Base-by-base conservation (phyloP, 148 eudicot species). In the Rheum nobile region DNA sequence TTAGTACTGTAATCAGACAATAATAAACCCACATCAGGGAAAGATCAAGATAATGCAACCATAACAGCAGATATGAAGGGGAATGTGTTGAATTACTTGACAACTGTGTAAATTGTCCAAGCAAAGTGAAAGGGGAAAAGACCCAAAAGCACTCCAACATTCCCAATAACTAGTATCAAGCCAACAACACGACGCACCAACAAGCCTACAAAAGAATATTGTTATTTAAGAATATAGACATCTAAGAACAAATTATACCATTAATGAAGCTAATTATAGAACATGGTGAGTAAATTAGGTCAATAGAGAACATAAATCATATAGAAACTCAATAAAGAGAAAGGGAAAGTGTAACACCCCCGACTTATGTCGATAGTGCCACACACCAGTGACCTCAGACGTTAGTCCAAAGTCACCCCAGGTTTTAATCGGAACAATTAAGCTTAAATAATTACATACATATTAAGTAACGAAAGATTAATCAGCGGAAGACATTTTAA, bases 131-230 rank as follows among this genome's bases (percentile, higher is more conserved):
- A 84, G 67, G 98, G 98, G 75, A 91, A 88, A 26, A 91, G 88
- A 43, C 82, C 86, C 72, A 91, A 82, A 80, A 91, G 90, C 71
- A 95, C 93, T 50, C 75, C 91, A 80, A 86, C 83, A 83, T 90
- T 91, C 72, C 98, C 97, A 47, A 87, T 67, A 31, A 95, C 90
- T 76, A 95, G 80, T 71, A 91, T 82, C 67, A 91, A 71, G 74
- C 82, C 84, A 75, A 96, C 96, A 86, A 94, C 78, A 70, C 93
- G 97, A 82, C 97, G 97, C 79, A 95, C 88, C 79, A 91, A n/a
- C 75, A 94, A 57, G 77, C 93, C 97, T 94, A 85, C 78, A 77
- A 39, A 34, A 57, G 52, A 29, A 34, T 4, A 50, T 50, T 0
- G 26, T 19, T 50, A 19, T n/a, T 50, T 50, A 21, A 71, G 52